A percentile compares a stretch with the other conserved stretches of the same genome.
Conservation (phyloP, 73 alveolate species). For the Stentor coeruleus region DNA sequence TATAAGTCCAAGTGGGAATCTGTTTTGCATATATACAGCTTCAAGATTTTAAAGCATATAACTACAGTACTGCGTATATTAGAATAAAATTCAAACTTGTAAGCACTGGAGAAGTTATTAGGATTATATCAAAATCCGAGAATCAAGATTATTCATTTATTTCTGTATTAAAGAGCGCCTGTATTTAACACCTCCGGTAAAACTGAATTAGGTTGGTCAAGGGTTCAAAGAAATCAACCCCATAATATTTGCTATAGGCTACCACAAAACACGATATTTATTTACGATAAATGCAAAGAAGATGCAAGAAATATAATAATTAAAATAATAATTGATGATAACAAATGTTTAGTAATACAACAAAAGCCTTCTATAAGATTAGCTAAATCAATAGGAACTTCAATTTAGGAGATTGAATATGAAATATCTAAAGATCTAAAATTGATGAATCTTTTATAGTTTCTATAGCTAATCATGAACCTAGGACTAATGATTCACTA, state of each 20-base stretch:
- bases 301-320: constrained; percentile 30
- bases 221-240: constrained; percentile 68
- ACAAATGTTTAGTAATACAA: not conserved
- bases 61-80: constrained; percentile 46
- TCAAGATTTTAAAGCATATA: constrained; percentile 50
- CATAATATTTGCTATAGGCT: constrained; percentile 58
- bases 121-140: constrained; percentile 81
- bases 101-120: constrained; percentile 41
- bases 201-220: constrained; percentile 61
- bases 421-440: constrained; percentile 86
- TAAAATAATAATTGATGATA: not conserved
- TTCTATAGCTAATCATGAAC: constrained; percentile 94
- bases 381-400: constrained; percentile 51
- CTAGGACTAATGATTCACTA: constrained; percentile 88
- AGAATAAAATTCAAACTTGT: constrained; percentile 74
- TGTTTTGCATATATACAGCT: constrained; percentile 34
- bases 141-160: constrained; percentile 61
- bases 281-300: constrained; percentile 36
- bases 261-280: constrained; percentile 44
- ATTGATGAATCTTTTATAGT: constrained; percentile 80
- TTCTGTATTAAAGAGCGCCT: constrained; percentile 79
- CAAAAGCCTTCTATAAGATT: not conserved
- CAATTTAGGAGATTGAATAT: constrained; percentile 80
- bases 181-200: constrained; percentile 62
- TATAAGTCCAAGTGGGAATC: constrained; percentile 32